These are phyloP conservation scores for Penicillium bovifimosum DNA, from an alignment of 495 filamentous ascomycete genomes.

Conservation along the genomic window DNA sequence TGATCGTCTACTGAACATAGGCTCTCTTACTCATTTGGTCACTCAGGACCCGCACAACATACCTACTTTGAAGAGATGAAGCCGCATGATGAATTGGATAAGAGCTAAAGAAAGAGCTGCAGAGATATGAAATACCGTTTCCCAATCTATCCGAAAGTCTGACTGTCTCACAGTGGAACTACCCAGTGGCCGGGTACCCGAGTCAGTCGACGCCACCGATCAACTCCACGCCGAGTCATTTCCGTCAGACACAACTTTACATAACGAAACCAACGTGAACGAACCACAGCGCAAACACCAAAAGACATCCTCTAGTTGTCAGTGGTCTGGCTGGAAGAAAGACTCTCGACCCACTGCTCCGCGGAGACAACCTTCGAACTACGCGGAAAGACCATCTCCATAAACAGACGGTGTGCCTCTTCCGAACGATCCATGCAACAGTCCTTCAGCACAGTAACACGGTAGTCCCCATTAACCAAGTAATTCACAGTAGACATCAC, in stretches of 20 bases:
- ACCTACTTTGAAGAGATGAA: too few species aligned
- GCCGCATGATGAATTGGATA: too few species aligned
- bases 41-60: too few species aligned
- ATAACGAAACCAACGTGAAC: neutral
- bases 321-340: neutral
- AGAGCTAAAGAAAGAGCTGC: too few species aligned
- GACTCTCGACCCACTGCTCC: conserved; percentile 14
- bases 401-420: conserved; percentile 30
- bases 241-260: neutral
- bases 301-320: neutral
- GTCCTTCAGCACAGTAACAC: conserved; percentile 32
- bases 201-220: neutral
- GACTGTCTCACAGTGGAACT: neutral
- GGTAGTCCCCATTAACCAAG: conserved; percentile 33
- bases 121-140: too few species aligned
- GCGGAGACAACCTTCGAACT: conserved; percentile 21
- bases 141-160: neutral
- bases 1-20: too few species aligned
- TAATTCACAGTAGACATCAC: conserved; percentile 38
- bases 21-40: too few species aligned
- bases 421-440: conserved; percentile 33
- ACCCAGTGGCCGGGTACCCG: neutral
- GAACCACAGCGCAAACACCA: neutral
- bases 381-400: conserved; percentile 32
- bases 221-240: neutral